Evolutionary conservation across 129 eudicot species (phyloP).

Genomic region (Logfia minima): DNA sequence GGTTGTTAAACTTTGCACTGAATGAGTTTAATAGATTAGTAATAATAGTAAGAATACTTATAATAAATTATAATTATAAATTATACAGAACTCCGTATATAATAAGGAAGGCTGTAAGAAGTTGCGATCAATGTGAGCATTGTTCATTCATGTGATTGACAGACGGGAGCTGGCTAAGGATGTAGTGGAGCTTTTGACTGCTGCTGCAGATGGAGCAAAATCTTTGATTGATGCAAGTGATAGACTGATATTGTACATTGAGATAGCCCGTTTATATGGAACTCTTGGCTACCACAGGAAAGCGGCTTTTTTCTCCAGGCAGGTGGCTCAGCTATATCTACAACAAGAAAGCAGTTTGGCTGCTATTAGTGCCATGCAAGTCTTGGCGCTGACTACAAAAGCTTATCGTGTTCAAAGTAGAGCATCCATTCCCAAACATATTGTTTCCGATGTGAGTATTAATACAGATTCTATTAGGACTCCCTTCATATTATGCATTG

Average conservation of each 20-base stretch:
- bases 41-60: not conserved
- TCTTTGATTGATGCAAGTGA: conserved; percentile 96
- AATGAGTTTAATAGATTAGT: not conserved
- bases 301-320: conserved; percentile 97
- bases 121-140: conserved; percentile 9
- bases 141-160: conserved; percentile 27
- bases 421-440: conserved; percentile 57
- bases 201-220: conserved; percentile 96
- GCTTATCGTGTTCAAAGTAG: conserved; percentile 95
- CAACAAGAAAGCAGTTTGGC: conserved; percentile 88
- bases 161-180: conserved; percentile 93
- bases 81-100: not conserved
- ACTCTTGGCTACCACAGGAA: conserved; percentile 88
- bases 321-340: conserved; percentile 92
- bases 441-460: conserved; percentile 55
- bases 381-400: conserved; percentile 88
- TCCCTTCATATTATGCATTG: conserved; percentile 2
- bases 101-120: conserved; percentile 5
- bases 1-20: not conserved
- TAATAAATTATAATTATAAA: too few relatives aligned
- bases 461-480: not conserved
- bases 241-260: conserved; percentile 71
- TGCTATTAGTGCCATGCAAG: conserved; percentile 99
- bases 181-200: conserved; percentile 84
- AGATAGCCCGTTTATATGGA: conserved; percentile 95